Percentiles rank a stretch among this genome's conserved stretches.
These are phyloP conservation scores for Suillus spraguei DNA, from an alignment of 768 basidiomycete species.

Conservation along the genomic window DNA sequence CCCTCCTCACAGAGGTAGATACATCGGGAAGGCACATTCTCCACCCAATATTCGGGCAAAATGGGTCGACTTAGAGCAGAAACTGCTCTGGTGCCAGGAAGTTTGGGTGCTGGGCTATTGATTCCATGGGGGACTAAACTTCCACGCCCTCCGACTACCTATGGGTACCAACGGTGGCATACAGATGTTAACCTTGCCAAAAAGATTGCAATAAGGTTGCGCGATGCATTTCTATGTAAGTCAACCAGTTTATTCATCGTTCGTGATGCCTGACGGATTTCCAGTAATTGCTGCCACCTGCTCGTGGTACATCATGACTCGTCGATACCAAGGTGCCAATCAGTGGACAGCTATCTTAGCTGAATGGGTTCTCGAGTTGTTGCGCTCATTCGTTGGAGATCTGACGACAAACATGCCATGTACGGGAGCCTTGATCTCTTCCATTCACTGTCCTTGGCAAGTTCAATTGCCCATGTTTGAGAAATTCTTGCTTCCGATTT, in stretches of 20 bases:
- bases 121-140: background rate
- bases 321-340: background rate
- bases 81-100: background rate
- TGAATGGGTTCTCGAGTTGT: constrained; percentile 2
- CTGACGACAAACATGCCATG: background rate
- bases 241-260: background rate
- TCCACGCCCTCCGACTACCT: background rate
- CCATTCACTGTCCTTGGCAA: background rate
- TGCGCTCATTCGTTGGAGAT: constrained; percentile 1
- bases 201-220: background rate
- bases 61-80: background rate
- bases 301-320: background rate
- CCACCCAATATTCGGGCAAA: background rate
- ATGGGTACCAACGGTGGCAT: background rate
- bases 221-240: background rate
- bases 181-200: background rate
- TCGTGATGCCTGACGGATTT: background rate
- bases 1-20: background rate
- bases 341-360: background rate
- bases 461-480: constrained; percentile 4
- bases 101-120: background rate
- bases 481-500: background rate
- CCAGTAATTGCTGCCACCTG: background rate
- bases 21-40: background rate
- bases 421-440: background rate